A percentile compares a stretch with the other conserved stretches of the same genome.
phyloP scores from a whole-genome alignment of 805 yeast genomes.

The Metschnikowia reukaufii region DNA sequence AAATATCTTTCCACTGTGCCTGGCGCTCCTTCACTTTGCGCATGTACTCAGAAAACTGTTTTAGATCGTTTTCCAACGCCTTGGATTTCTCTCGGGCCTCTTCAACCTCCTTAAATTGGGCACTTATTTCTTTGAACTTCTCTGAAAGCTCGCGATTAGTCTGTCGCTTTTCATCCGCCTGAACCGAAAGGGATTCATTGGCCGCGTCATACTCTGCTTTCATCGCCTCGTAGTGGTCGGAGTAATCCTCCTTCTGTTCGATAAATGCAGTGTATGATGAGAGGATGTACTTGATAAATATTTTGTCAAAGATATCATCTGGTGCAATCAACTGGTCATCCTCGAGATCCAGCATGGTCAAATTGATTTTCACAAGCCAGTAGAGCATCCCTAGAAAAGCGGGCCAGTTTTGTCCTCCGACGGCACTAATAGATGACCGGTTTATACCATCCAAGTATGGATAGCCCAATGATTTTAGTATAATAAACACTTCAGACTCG shows the following conservation, averaged over 20 bases:
- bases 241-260: constrained; percentile 62
- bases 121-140: constrained; percentile 42
- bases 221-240: constrained; percentile 55
- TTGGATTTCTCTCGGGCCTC: constrained; percentile 51
- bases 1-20: constrained; percentile 58
- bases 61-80: constrained; percentile 69
- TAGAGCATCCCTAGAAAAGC: constrained; percentile 75
- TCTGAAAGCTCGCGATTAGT: constrained; percentile 42
- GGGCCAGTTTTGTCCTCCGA: constrained; percentile 89
- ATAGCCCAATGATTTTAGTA: constrained; percentile 65
- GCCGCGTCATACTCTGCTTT: constrained; percentile 53
- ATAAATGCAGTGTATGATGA: constrained; percentile 69
- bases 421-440: constrained; percentile 85
- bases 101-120: constrained; percentile 48
- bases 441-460: constrained; percentile 81
- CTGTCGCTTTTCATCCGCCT: constrained; percentile 40
- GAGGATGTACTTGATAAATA: constrained; percentile 60
- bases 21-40: constrained; percentile 65
- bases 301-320: constrained; percentile 48
- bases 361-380: constrained; percentile 69
- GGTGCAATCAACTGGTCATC: constrained; percentile 31
- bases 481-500: constrained; percentile 71
- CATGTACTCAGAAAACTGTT: constrained; percentile 70
- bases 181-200: constrained; percentile 48
- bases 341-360: constrained; percentile 28